Evolutionary conservation across 2,329 filamentous ascomycete species (phyloP).

Genomic region (Trichoderma breve): DNA sequence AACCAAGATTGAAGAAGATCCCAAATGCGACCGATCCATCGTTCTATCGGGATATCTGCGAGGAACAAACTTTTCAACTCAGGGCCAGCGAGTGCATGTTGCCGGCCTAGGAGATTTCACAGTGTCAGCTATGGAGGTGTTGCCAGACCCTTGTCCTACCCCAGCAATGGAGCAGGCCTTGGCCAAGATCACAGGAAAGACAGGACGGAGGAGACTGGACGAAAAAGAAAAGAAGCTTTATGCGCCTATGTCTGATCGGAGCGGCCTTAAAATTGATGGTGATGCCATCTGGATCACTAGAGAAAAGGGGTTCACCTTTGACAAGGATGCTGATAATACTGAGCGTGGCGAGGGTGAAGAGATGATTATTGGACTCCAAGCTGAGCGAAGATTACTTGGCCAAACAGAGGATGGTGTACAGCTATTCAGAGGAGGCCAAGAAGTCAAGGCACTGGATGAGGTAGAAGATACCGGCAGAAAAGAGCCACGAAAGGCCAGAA

Average conservation of each 20-base stretch:
- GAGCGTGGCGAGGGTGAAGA: slow-evolving; percentile 93
- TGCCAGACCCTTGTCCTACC: slow-evolving; percentile 94
- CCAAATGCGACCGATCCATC: slow-evolving; percentile 86
- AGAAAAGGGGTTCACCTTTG: slow-evolving; percentile 73
- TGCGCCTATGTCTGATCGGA: slow-evolving; percentile 97
- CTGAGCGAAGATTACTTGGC: slow-evolving; percentile 76
- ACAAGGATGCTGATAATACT: slow-evolving; percentile 61
- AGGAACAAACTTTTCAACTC: slow-evolving; percentile 87
- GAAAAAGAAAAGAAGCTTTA: slow-evolving; percentile 97
- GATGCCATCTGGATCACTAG: slow-evolving; percentile 88
- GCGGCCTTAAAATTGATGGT: slow-evolving; percentile 91
- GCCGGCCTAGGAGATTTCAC: slow-evolving; percentile 88
- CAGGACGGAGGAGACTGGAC: slow-evolving; percentile 74
- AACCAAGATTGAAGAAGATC: slow-evolving; percentile 81
- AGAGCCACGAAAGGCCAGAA: slow-evolving; percentile 54
- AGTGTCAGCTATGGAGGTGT: slow-evolving; percentile 76
- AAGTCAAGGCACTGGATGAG: slow-evolving; percentile 57
- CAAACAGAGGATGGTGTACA: slow-evolving; percentile 79
- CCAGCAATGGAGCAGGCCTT: slow-evolving; percentile 85
- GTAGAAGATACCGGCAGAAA: slow-evolving; percentile 60
- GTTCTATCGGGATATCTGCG: slow-evolving; percentile 91
- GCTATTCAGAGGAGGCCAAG: slow-evolving; percentile 76
- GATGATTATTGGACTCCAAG: slow-evolving; percentile 85
- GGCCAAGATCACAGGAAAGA: slow-evolving; percentile 81
- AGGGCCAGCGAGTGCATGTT: slow-evolving; percentile 85